Base-by-base conservation (phyloP, 140 eudicot genomes). In the Senecio squalidus region DNA sequence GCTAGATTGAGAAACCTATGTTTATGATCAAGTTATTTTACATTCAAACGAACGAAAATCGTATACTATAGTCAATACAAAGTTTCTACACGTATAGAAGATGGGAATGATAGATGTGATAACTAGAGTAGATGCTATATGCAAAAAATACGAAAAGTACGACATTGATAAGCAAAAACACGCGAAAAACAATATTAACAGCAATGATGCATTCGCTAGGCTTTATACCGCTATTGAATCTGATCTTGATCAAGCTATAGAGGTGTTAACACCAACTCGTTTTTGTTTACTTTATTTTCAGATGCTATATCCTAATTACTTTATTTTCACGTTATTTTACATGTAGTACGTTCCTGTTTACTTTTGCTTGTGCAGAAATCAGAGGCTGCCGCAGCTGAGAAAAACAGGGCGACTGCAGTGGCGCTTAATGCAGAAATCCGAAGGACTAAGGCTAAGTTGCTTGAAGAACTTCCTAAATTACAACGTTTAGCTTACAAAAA, bases 361-460 rank as follows among this genome's bases (percentile, higher is more conserved):
- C n/a, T 10, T 74, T 39, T 27, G 38, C 2, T 22, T 17, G 34
- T 36, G 45, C 23, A 91, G 98, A 91, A 87, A 82, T 83, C 89
- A 46, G 98, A 87, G 62, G 46, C 73, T 0, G 98, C 84, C 41
- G 55, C 76, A 1, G 60, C 62, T 44, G 96, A 84, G 89, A 84
- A 73, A 55, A 87, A 60, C 38, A 70, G 96, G 78, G 96, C 96
- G 0, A 59, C 83, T 11, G 81, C 76, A 22, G 98, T 92, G 58
- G 98, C 96, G 64, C 63, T 84, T 68, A 70, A 87, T 49, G 96
- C 96, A 14, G 98, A 92, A 80, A 77, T 92, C 48, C 92, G 98
- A n/a, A 80, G 96, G 22, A 74, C 80, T 0, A 92, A 84, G 70
- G 89, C 89, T 14, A 76, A 80, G 60, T 79, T 92, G 66, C 82